Conservation (phyloP, 768 basidiomycete species). For the Mycena vulgaris region DNA sequence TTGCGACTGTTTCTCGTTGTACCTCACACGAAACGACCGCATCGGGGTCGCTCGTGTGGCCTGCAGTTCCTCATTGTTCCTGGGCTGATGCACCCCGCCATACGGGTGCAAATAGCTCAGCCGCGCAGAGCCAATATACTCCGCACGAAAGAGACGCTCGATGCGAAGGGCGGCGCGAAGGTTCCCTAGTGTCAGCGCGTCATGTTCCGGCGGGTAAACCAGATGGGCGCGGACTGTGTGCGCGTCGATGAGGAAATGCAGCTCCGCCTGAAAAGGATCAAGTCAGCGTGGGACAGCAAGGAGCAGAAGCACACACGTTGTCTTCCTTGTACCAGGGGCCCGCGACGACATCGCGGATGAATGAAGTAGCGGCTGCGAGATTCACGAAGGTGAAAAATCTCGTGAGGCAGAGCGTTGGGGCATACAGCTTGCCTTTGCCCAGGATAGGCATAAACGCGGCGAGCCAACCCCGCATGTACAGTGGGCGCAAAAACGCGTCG, state of each 20-base stretch:
- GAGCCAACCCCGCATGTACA: slow-evolving; percentile 33
- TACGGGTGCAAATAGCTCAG: slow-evolving; percentile 32
- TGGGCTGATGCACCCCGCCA: slow-evolving; percentile 17
- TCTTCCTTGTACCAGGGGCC: slow-evolving; percentile 27
- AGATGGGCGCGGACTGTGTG: slow-evolving; percentile 33
- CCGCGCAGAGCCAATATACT: slow-evolving; percentile 7
- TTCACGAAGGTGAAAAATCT: slow-evolving; percentile 30
- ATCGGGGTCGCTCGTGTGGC: slow-evolving; percentile 17
- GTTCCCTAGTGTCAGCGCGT: slow-evolving; percentile 21
- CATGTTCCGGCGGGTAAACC: slow-evolving; percentile 23
- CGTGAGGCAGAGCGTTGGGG: slow-evolving; percentile 16
- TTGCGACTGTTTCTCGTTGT: slow-evolving; percentile 30
- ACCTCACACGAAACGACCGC: slow-evolving; percentile 15
- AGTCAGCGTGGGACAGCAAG: neutral
- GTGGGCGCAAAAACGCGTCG: slow-evolving; percentile 15
- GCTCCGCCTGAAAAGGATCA: slow-evolving; percentile 18
- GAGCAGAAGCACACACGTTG: slow-evolving; percentile 3
- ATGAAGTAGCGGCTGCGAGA: slow-evolving; percentile 7
- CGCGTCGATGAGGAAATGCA: slow-evolving; percentile 32
- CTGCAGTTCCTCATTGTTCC: slow-evolving; percentile 22
- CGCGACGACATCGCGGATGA: slow-evolving; percentile 24
- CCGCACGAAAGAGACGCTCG: slow-evolving; percentile 25
- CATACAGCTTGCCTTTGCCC: slow-evolving; percentile 19
- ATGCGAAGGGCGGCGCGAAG: slow-evolving; percentile 24
- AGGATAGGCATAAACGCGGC: slow-evolving; percentile 27